Evolutionary conservation across 208 protist species (phyloP).

Genomic region (Sergeia podlipaevii): DNA sequence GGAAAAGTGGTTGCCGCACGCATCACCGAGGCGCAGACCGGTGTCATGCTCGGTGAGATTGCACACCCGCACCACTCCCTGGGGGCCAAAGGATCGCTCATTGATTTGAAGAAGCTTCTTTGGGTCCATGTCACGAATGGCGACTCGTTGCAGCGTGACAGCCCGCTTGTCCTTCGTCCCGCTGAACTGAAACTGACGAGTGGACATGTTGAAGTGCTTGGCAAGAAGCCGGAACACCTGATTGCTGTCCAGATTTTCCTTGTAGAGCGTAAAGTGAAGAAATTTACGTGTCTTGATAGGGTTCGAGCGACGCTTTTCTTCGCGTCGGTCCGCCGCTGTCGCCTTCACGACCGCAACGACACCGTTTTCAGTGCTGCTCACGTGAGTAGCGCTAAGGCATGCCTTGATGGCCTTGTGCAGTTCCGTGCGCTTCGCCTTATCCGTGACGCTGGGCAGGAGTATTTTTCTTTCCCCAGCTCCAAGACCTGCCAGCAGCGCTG

Average conservation of each 20-base stretch:
- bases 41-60: conserved; percentile 52
- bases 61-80: conserved; percentile 71
- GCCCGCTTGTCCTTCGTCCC: conserved; percentile 96
- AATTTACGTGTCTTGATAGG: conserved; percentile 33
- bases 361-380: conserved; percentile 66
- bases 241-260: conserved; percentile 93
- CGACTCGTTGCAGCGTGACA: conserved; percentile 91
- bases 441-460: conserved; percentile 25
- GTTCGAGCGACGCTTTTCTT: conserved; percentile 54
- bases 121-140: conserved; percentile 61
- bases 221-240: conserved; percentile 72
- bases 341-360: conserved; percentile 50
- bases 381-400: conserved; percentile 45
- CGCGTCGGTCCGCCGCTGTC: conserved; percentile 50
- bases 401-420: conserved; percentile 62
- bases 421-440: conserved; percentile 50
- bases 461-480: conserved; percentile 19
- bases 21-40: conserved; percentile 82
- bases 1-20: conserved; percentile 90
- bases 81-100: conserved; percentile 33
- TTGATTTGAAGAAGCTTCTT: conserved; percentile 65
- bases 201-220: conserved; percentile 39
- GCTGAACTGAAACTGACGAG: conserved; percentile 83
- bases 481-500: conserved; percentile 27
- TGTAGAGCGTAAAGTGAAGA: conserved; percentile 93